These are phyloP conservation scores for Cytospora leucostoma DNA, from an alignment of 2,329 filamentous ascomycete species.

Conservation along the genomic window DNA sequence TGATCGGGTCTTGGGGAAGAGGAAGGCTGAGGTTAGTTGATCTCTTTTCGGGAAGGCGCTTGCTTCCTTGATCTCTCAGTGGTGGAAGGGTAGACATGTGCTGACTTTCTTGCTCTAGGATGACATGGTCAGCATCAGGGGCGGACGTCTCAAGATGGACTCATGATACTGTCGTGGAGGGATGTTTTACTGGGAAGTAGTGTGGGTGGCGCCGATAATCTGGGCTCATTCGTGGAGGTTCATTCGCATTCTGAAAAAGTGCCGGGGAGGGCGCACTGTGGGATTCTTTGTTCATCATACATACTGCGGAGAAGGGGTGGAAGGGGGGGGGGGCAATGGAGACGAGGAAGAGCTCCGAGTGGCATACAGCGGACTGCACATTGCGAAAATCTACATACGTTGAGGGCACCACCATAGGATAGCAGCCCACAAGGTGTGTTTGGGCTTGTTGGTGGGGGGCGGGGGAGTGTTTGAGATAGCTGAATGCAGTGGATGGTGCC, in stretches of 20 bases:
- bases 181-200: neutral
- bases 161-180: constrained; percentile 2
- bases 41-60: no score
- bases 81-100: no score
- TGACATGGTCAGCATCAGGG: constrained; percentile 19
- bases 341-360: neutral
- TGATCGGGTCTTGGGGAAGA: constrained; percentile 69
- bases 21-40: constrained; percentile 67
- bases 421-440: no score
- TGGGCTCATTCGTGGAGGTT: neutral
- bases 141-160: constrained; percentile 25
- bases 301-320: neutral
- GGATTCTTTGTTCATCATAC: neutral
- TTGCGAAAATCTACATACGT: no score
- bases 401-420: no score
- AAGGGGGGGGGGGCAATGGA: neutral
- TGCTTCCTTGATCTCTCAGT: no score
- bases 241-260: neutral
- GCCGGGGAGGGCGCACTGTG: neutral
- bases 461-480: no score
- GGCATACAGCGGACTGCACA: no score
- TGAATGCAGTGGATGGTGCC: no score
- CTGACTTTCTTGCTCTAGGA: constrained; percentile 17
- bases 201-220: neutral
- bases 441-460: no score